Evolutionary conservation across 345 rosid genomes (phyloP).

Genomic region (Cardamine occulta): DNA sequence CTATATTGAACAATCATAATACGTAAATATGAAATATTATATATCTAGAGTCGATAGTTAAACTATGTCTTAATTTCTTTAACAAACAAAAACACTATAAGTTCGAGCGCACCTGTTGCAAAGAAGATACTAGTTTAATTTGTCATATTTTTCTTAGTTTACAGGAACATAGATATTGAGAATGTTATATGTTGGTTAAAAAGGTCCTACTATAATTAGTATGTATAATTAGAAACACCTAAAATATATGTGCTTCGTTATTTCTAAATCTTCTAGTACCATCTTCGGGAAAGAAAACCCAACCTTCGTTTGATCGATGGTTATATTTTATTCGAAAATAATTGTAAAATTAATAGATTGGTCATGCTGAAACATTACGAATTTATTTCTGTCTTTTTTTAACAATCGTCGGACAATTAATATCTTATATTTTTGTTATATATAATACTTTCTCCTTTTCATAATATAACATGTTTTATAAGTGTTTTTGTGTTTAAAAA

Average conservation of each 20-base stretch:
- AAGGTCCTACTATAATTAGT: background rate
- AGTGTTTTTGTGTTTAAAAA: too few species aligned
- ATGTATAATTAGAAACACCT: background rate
- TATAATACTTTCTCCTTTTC: too few species aligned
- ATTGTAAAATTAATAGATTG: background rate
- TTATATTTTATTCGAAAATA: background rate
- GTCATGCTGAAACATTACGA: background rate
- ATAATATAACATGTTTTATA: too few species aligned
- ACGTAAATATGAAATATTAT: background rate
- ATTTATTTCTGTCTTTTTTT: background rate
- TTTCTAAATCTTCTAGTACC: background rate
- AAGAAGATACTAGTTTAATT: background rate
- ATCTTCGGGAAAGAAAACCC: background rate
- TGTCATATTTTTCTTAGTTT: background rate
- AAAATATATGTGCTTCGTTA: background rate
- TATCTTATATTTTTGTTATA: background rate
- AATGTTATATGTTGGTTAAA: background rate
- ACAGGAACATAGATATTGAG: background rate
- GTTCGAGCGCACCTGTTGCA: background rate
- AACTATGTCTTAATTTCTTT: background rate
- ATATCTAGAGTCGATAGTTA: background rate
- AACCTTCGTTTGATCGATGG: background rate
- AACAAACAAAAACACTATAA: too few species aligned
- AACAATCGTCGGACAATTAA: background rate
- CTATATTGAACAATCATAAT: background rate